phyloP scores from a whole-genome alignment of 2,329 filamentous ascomycete species.

The Calycina herbarum region DNA sequence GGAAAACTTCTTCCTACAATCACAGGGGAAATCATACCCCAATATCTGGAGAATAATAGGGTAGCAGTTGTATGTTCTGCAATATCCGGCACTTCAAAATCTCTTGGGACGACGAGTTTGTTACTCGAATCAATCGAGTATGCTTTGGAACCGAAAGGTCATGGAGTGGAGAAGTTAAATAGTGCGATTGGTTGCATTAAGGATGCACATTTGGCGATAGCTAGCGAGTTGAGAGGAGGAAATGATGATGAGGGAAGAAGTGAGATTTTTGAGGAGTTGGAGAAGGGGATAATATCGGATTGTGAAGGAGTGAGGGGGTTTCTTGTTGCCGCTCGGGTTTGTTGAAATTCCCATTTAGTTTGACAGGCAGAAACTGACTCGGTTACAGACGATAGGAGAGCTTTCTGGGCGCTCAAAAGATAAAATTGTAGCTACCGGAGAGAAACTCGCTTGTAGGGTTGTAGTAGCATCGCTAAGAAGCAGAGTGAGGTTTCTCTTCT shows the following conservation, averaged over 20 bases:
- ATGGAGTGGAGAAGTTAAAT: constrained; percentile 41
- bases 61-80: constrained; percentile 59
- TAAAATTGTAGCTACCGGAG: constrained; percentile 48
- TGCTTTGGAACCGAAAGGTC: constrained; percentile 20
- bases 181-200: constrained; percentile 51
- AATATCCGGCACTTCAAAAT: constrained; percentile 53
- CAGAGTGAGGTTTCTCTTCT: constrained; percentile 26
- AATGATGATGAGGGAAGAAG: not conserved
- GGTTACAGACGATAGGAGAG: constrained; percentile 44
- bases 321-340: constrained; percentile 52
- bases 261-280: constrained; percentile 11
- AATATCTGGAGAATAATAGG: constrained; percentile 44
- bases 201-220: constrained; percentile 50
- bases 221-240: constrained; percentile 43
- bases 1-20: constrained; percentile 58
- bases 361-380: not conserved
- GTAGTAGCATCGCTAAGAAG: constrained; percentile 36
- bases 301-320: constrained; percentile 51
- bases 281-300: constrained; percentile 41
- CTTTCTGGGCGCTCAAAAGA: constrained; percentile 53
- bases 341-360: constrained; percentile 8
- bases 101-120: constrained; percentile 54
- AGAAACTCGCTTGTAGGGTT: constrained; percentile 37
- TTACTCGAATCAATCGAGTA: constrained; percentile 38
- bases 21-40: constrained; percentile 33